Base-by-base conservation (phyloP, 1,284 basidiomycete genomes). In the Puccinia brachypodii region DNA sequence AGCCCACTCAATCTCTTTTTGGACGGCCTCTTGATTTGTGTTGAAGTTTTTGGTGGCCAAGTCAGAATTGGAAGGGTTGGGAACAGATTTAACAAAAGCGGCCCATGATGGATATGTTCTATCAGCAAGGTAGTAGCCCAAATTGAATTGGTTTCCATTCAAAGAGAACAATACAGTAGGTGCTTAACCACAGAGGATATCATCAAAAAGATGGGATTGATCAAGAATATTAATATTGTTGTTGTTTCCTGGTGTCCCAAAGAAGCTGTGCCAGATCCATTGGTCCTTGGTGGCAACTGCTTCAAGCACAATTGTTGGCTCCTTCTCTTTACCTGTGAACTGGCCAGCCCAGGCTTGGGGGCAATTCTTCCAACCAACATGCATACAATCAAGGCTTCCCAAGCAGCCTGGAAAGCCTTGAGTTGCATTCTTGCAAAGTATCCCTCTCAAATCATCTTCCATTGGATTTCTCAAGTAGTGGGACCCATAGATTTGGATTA, bases 201-300 rank as follows among this genome's bases (percentile, higher is more conserved):
- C 69, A 40, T 58, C 56, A 62, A 72, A 64, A 3, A 75, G 31
- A 19, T 22, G 22, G 9, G 25, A 42, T 25, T 44, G 16, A 42
- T 62, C 28, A 7, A 75, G n/a, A 28, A 80, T 56, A 31, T 72
- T 75, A 28, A 72, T 42, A 33, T 62, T n/a, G 42, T 75, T 80
- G 19, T 44, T 40, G 3, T 68, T 58, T 36, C 78, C 75, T 19
- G 75, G 75, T 3, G 62, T 40, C n/a, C n/a, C n/a, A n/a, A n/a
- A n/a, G n/a, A 25, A 76, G 19, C n/a, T 31, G 40, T 74, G 62
- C 77, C 66, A 72, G 31, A 80, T 60, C 33, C 56, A 62, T 58
- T n/a, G 38, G 40, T 72, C n/a, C 44, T 75, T 75, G 3, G 8
- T 80, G 44, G 66, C 78, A 9, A 73, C 47, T 25, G 69, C 60